These are phyloP conservation scores for Lasiosphaeriaceae sp. DNA, from an alignment of 495 filamentous ascomycete species.

Conservation along the genomic window DNA sequence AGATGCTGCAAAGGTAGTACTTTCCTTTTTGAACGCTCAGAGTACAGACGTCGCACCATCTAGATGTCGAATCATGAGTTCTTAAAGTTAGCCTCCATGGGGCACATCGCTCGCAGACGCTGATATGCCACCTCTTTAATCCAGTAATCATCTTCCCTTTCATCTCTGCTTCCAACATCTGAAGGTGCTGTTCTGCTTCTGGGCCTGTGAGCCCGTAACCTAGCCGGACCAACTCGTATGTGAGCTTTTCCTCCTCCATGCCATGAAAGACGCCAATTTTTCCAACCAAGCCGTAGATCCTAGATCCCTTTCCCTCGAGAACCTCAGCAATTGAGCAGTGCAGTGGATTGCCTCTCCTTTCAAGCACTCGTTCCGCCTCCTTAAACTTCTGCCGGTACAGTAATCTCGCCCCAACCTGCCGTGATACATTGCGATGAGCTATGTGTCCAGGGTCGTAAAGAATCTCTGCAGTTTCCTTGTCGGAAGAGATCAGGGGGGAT, in stretches of 20 bases:
- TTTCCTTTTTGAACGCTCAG: no score
- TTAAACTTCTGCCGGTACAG: neutral
- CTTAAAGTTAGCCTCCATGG: no score
- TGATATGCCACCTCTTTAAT: no score
- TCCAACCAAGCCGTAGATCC: constrained; percentile 2
- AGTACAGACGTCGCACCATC: no score
- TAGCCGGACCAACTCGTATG: neutral
- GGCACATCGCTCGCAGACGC: no score
- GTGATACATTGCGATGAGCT: neutral
- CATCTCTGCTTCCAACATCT: constrained; percentile 2
- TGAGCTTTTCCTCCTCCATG: constrained; percentile 6
- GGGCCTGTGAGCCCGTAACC: constrained; percentile 2
- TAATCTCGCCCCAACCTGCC: neutral
- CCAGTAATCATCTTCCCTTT: neutral
- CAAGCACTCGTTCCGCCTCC: neutral
- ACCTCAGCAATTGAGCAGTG: constrained; percentile 4
- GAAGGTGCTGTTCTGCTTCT: constrained; percentile 6
- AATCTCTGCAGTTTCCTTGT: neutral
- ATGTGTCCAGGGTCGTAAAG: neutral
- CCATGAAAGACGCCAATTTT: constrained; percentile 4
- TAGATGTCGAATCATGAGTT: no score
- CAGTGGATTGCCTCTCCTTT: neutral
- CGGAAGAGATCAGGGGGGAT: constrained; percentile 17
- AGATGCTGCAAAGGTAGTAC: no score
- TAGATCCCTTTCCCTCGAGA: constrained; percentile 3